These are phyloP conservation scores for Buddleja alternifolia DNA, from an alignment of 257 asterid species.

Conservation along the genomic window DNA sequence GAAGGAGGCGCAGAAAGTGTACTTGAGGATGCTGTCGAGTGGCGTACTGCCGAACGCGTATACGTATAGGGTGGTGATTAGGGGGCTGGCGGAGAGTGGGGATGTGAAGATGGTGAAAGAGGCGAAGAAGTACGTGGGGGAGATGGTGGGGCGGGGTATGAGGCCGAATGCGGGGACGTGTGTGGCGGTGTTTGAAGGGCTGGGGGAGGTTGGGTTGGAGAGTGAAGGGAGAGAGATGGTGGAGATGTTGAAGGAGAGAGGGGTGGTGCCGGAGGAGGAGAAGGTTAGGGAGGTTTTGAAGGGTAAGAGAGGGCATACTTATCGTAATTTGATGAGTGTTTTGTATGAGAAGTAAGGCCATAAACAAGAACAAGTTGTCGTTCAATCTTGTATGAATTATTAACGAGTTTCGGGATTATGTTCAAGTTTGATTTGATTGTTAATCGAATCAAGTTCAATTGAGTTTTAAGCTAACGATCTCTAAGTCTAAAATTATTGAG, in stretches of 20 bases:
- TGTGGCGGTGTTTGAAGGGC: constrained; percentile 53
- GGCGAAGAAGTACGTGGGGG: constrained; percentile 59
- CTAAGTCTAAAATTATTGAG: too few relatives aligned
- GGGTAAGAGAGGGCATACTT: constrained; percentile 36
- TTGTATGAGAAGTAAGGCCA: constrained; percentile 59
- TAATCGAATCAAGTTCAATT: too few relatives aligned
- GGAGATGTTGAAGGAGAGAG: constrained; percentile 67
- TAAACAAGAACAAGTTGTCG: neutral
- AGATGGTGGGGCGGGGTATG: constrained; percentile 77
- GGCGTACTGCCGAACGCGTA: constrained; percentile 84
- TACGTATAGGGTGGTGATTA: constrained; percentile 56
- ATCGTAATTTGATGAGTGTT: constrained; percentile 24
- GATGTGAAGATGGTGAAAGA: constrained; percentile 59
- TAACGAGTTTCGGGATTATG: too few relatives aligned
- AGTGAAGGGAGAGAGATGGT: constrained; percentile 57
- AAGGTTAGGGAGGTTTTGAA: constrained; percentile 55
- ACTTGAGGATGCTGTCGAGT: constrained; percentile 65
- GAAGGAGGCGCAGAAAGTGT: constrained; percentile 67
- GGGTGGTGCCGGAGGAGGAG: constrained; percentile 60
- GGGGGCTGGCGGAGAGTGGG: constrained; percentile 59
- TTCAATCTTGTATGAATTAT: neutral
- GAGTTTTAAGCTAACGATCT: too few relatives aligned
- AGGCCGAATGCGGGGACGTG: constrained; percentile 58
- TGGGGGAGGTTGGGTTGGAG: constrained; percentile 52
- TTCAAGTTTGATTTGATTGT: too few relatives aligned